Base-by-base conservation (phyloP, 129 eudicot species). In the Kitagawia praeruptora region DNA sequence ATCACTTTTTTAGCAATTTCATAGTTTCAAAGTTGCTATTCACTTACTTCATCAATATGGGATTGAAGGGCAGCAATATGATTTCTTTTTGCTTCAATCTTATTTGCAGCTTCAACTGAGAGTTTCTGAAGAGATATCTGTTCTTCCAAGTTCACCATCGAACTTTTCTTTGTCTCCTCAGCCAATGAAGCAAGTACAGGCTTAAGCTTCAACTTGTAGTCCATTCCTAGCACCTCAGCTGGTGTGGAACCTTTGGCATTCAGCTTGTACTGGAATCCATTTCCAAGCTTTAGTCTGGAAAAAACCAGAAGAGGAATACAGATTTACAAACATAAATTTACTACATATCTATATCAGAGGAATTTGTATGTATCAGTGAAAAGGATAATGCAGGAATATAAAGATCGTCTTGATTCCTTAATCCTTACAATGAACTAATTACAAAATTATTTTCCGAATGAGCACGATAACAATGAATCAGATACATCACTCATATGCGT, bases 271-370 rank as follows among this genome's bases (percentile, higher is more conserved):
- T 89, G 90, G 42, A 88, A 84, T 58, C 81, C 96, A 80, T 82
- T 88, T 80, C 96, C 97, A 79, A 96, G 90, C 83, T 96, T 94
- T 58, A 94, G 76, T 90, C 98, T 93, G 79, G 49, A 70, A 74
- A 67, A 5, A 70, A 0, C 14, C 7, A 10, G 25, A 28, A 51
- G 5, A 31, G 5, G n/a, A 49, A 23, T 14, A 8, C n/a, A 44
- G 39, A 69, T 73, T 67, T 6, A 14, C 70, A 15, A 4, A 31
- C 13, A 74, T 74, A 34, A 34, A 34, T 34, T 34, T 34, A 12
- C 6, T 21, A 11, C 76, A 79, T 69, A 70, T 31, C 18, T 47
- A 2, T 19, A 47, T 27, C 9, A 69, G n/a, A 7, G 4, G n/a
- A 6, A 0, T 12, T 4, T 10, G 27, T 42, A 73, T 42, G n/a